phyloP scores from a whole-genome alignment of 805 yeast species.

The Kluyveromyces lactis region DNA sequence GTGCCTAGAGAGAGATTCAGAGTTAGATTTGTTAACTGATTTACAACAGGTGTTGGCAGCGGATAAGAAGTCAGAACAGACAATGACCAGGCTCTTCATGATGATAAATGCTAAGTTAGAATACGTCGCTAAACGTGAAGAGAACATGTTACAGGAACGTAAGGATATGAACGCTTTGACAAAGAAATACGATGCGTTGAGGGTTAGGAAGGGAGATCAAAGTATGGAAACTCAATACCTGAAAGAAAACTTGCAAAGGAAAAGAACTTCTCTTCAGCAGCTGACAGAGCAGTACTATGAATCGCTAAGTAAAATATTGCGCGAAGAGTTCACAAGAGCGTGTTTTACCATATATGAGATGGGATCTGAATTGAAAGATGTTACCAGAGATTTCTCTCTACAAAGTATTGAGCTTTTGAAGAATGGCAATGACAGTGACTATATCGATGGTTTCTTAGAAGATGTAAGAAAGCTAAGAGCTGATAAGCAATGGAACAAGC shows the following conservation, averaged over 20 bases:
- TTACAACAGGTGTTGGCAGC: conserved; percentile 17
- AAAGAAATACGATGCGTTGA: conserved; percentile 14
- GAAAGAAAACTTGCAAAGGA: conserved; percentile 15
- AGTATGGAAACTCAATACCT: conserved; percentile 19
- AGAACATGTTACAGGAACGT: conserved; percentile 14
- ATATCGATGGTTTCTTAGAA: conserved; percentile 17
- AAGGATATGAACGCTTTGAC: conserved; percentile 13
- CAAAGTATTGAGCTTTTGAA: conserved; percentile 16
- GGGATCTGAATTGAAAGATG: conserved; percentile 18
- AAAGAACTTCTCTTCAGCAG: conserved; percentile 13
- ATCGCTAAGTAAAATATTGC: conserved; percentile 17
- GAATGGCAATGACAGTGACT: conserved; percentile 8
- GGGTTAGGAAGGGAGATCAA: conserved; percentile 16
- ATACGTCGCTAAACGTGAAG: conserved; percentile 20
- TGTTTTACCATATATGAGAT: conserved; percentile 20
- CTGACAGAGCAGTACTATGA: conserved; percentile 18
- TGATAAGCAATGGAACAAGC: conserved; percentile 20
- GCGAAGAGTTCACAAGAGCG: conserved; percentile 19
- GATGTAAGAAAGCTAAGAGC: conserved; percentile 17
- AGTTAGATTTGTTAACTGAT: conserved; percentile 13
- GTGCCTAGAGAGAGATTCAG: conserved; percentile 8
- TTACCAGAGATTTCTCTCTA: conserved; percentile 14
- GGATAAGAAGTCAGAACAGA: conserved; percentile 17
- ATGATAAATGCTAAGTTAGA: conserved; percentile 15
- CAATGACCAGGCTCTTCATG: conserved; percentile 13